Percentiles rank a stretch among this genome's conserved stretches.
phyloP scores from a whole-genome alignment of 371 early-diverging fungal genomes.

The Thermomucor indicae-seudaticae region DNA sequence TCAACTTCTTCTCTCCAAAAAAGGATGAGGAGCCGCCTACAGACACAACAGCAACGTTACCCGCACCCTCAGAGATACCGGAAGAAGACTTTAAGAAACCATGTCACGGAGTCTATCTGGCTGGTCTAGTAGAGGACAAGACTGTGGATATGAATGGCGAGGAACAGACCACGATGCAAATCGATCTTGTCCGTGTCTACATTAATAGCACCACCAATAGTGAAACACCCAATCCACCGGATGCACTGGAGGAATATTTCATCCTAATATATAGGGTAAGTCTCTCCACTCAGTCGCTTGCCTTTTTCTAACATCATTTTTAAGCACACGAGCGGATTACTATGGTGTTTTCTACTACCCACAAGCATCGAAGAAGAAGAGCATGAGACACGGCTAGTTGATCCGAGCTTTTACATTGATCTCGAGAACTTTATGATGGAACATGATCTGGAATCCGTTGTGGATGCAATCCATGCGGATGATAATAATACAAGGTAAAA shows the following conservation, averaged over 20 bases:
- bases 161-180: constrained; percentile 13
- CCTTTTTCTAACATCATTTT: neutral
- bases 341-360: constrained; percentile 39
- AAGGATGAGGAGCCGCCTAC: constrained; percentile 6
- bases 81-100: constrained; percentile 10
- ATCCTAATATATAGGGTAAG: constrained; percentile 53
- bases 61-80: constrained; percentile 4
- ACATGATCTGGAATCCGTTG: neutral
- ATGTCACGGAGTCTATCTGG: constrained; percentile 4
- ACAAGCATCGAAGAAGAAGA: constrained; percentile 1
- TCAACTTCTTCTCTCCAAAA: constrained; percentile 45
- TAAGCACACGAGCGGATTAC: constrained; percentile 28
- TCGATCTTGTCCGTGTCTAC: constrained; percentile 40
- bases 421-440: neutral
- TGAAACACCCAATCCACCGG: constrained; percentile 6
- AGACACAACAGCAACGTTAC: constrained; percentile 10
- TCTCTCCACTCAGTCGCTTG: neutral
- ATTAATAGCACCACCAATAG: constrained; percentile 21
- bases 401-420: neutral
- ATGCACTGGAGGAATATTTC: constrained; percentile 40
- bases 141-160: constrained; percentile 35
- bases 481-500: no score
- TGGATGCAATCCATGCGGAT: no score
- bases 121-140: constrained; percentile 28
- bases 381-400: no score